phyloP scores from a whole-genome alignment of 2,329 filamentous ascomycete genomes.

The Ascomycota sp. region DNA sequence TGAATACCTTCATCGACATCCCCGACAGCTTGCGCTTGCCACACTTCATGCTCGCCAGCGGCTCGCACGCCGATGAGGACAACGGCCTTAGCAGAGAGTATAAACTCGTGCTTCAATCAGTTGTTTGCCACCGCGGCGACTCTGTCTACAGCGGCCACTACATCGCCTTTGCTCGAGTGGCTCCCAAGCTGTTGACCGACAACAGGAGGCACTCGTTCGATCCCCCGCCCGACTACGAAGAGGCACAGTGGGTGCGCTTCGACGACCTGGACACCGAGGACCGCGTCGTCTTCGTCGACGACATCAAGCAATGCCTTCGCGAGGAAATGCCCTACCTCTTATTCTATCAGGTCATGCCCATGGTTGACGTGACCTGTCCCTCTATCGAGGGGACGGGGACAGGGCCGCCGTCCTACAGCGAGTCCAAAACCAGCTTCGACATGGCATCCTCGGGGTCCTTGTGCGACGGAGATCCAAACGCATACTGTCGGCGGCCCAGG shows the following conservation, averaged over 20 bases:
- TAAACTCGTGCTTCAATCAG: conserved; percentile 76
- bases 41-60: conserved; percentile 67
- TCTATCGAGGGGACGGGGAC: conserved; percentile 25
- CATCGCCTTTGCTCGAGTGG: conserved; percentile 62
- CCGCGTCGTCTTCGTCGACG: conserved; percentile 57
- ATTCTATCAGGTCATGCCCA: conserved; percentile 87
- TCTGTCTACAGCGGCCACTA: conserved; percentile 85
- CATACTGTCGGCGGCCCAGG: neutral
- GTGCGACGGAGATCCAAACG: conserved; percentile 3
- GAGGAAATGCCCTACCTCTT: conserved; percentile 87
- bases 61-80: conserved; percentile 38
- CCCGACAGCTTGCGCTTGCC: conserved; percentile 63
- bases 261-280: conserved; percentile 57
- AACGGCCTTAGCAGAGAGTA: conserved; percentile 70
- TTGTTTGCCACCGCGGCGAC: conserved; percentile 78
- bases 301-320: conserved; percentile 54
- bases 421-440: conserved; percentile 23
- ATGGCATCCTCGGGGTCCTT: conserved; percentile 5
- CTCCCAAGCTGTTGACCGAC: conserved; percentile 38
- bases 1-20: conserved; percentile 78
- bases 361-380: conserved; percentile 42
- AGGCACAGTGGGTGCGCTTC: conserved; percentile 73
- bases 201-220: conserved; percentile 34
- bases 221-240: conserved; percentile 44
- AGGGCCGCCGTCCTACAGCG: conserved; percentile 39